Base-by-base conservation (phyloP, 345 rosid genomes). In the Geranium brycei region DNA sequence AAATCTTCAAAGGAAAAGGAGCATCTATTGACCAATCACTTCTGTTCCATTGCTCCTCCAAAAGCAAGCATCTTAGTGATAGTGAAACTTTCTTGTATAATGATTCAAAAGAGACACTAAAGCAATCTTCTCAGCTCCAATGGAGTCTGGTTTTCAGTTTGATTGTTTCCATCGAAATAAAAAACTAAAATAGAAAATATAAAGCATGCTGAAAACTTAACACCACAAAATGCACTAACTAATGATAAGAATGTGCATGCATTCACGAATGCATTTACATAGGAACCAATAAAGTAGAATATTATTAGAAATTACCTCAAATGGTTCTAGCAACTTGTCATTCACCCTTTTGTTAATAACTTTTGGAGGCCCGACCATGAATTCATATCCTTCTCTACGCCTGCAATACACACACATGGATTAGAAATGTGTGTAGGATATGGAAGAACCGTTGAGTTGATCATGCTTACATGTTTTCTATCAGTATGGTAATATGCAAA, bases 341-440 rank as follows among this genome's bases (percentile, higher is more conserved):
- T 89, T 74, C 60, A 89, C 81, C 70, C 56, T 87, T 70, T 83
- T 92, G 86, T 76, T 84, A 74, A 92, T 92, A 73, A 92, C 96
- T 80, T 89, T 92, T 2, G 96, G 96, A 73, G 98, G 98, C 64
- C 96, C 98, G 67, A 87, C 98, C 96, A 89, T 84, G 67, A 92
- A 92, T 74, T 89, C 98, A 81, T 82, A 92, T 71, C 98, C 98
- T 83, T 92, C 96, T 81, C 98, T 82, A 74, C 98, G 76, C 98
- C 98, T 89, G 81, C 69, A 75, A 82, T 17, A 64, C 57, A 72
- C 35, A 18, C 18, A 19, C 57, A n/a, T 68, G 61, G 18, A 18
- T 35, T 35, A 66, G 70, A 69, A 68, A 71, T 19, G 62, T 64
- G 58, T 40, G 65, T 17, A 32, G 63, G 59, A 59, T 41, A 62